Base-by-base conservation (phyloP, 768 basidiomycete species). In the Imleria badia region DNA sequence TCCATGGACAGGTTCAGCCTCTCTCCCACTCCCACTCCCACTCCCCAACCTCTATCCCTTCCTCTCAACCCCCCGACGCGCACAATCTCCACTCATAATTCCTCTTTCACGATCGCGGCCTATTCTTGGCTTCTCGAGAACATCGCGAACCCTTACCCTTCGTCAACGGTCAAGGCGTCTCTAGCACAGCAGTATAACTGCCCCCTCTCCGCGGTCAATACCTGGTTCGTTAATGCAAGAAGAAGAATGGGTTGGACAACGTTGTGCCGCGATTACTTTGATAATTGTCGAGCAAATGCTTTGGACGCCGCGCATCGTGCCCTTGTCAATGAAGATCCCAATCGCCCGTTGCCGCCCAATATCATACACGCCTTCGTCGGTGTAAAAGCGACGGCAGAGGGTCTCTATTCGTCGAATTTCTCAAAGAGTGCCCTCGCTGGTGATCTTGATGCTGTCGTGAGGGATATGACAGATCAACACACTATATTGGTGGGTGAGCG, bases 181-280 rank as follows among this genome's bases (percentile, higher is more conserved):
- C 63, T 83, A n/a, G 65, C 74, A 0, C 33, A 45, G 0, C 34
- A 50, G 2, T 60, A 73, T 0, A 60, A 63, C 0, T 66, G 56
- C 2, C 19, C 66, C 0, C 2, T 66, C 1, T 73, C 69, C 22
- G 64, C 72, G 0, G 51, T 84, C 29, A 74, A 74, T 52, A 50
- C 64, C 0, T 84, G 82, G 82, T 83, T 82, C 29, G 56, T 72
- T 6, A 74, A 76, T 17, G 72, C 66, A 3, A 67, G 81, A 1
- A 72, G 75, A 13, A 73, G 80, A 0, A 81, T 81, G 0, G 81
- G 81, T 0, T 83, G 82, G 82, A 81, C 76, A 5, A 11, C 48
- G 0, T 29, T 81, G 0, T 74, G 76, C 23, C 66, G 66, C 2
- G 55, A 61, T 12, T 2, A 29, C 3, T 70, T 73, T 34, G 15